A percentile compares a stretch with the other conserved stretches of the same genome.
phyloP scores from a whole-genome alignment of 345 rosid species.

The Triadica sebifera region DNA sequence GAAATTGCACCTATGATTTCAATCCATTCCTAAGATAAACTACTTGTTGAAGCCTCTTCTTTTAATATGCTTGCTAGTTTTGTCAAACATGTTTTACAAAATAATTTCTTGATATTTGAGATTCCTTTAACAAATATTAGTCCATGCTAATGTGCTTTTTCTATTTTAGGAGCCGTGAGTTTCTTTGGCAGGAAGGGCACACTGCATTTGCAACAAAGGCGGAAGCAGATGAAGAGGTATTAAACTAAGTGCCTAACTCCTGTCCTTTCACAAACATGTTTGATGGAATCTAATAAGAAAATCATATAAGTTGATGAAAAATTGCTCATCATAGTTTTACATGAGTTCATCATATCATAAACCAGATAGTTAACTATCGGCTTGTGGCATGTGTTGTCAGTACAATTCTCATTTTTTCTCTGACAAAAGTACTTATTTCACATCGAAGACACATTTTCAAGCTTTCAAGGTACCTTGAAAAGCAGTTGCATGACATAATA shows the following conservation, averaged over 20 bases:
- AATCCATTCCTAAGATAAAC: background rate
- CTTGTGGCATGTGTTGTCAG: background rate
- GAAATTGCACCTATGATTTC: background rate
- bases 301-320: background rate
- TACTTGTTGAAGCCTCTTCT: background rate
- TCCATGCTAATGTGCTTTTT: constrained; percentile 4
- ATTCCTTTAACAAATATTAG: background rate
- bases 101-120: background rate
- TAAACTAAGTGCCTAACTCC: constrained; percentile 14
- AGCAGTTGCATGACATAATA: background rate
- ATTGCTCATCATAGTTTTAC: background rate
- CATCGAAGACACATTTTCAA: background rate
- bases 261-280: background rate
- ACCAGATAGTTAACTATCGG: background rate
- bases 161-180: constrained; percentile 80
- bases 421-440: background rate
- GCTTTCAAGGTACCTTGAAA: background rate
- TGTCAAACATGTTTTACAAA: background rate
- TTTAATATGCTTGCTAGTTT: background rate
- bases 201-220: constrained; percentile 84
- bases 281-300: background rate
- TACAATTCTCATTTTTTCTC: background rate
- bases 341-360: background rate
- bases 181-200: constrained; percentile 99
- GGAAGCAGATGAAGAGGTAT: constrained; percentile 92